Evolutionary conservation across 108 stramenopile genomes (phyloP), one percentile per base, ranked within the genome.

Genomic region (Mediolabrus comicus): DNA sequence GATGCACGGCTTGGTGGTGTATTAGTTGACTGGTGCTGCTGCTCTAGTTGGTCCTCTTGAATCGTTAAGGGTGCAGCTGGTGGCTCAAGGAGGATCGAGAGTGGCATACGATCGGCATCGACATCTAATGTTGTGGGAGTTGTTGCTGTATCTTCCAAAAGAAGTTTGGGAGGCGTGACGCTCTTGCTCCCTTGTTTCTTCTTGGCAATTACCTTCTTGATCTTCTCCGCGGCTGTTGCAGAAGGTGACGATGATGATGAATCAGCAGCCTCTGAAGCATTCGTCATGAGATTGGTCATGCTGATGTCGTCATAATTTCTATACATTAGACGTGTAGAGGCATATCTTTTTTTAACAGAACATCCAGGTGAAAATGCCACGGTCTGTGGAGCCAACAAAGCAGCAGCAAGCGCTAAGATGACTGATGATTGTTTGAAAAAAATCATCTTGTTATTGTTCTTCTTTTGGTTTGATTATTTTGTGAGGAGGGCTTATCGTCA

Each of bases 61-160:
- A n/a, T n/a, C n/a, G n/a, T 41, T 11, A 58, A 35, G 16, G 67
- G 67, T 4, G 57, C 34, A 22, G 57, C 67, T 19, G 67, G 67
- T 9, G 67, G 67, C 13, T 58, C 56, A 3, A 69, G 43, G 19
- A 70, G 59, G 7, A 34, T 49, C 29, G 69, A 38, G 0, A 70
- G 69, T 5, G 69, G 46, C 55, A 34, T 57, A 1, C 69, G 69
- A 49, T 70, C 59, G 10, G 49, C 58, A 34, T 70, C 69, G 4
- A 60, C 58, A 28, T 70, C 69, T 29, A 56, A 33, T 29, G 3
- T 16, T n/a, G 41, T 43, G 3, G 19, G 19, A n/a, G n/a, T n/a
- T n/a, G n/a, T n/a, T n/a, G n/a, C n/a, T n/a, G n/a, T n/a, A n/a
- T n/a, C n/a, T n/a, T n/a, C n/a, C 17, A 17, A n/a, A 17, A 17